Percentiles rank a stretch among this genome's conserved stretches.
Conservation (phyloP, 2,329 filamentous ascomycete species). For the Neofusicoccum ribis region DNA sequence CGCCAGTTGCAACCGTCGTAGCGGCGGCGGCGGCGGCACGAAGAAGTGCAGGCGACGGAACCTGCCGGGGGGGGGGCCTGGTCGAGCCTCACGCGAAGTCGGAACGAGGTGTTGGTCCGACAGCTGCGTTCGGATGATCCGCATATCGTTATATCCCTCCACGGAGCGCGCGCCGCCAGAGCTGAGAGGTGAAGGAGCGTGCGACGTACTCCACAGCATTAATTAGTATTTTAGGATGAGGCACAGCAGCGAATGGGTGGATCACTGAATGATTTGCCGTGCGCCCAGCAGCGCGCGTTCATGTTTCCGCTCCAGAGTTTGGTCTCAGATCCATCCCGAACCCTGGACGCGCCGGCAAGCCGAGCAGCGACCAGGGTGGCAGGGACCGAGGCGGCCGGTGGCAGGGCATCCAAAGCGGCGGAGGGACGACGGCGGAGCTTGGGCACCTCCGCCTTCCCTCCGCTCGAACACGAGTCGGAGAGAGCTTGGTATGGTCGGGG, state of each 20-base stretch:
- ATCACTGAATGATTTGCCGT: not conserved
- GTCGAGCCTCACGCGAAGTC: constrained; percentile 13
- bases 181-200: not conserved
- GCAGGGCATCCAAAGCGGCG: constrained; percentile 3
- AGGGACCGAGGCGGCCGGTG: not conserved
- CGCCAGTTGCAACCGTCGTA: not conserved
- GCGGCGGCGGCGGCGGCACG: constrained; percentile 9
- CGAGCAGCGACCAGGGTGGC: not conserved
- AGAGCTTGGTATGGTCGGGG: constrained; percentile 10
- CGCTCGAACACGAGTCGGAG: constrained; percentile 9
- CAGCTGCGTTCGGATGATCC: constrained; percentile 4
- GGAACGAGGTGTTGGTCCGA: constrained; percentile 13
- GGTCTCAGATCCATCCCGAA: not conserved
- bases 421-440: constrained; percentile 9
- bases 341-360: constrained; percentile 1
- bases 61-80: constrained; percentile 16
- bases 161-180: constrained; percentile 1
- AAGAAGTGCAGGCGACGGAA: constrained; percentile 5
- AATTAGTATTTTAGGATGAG: not conserved
- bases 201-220: not conserved
- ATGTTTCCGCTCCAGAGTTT: not conserved
- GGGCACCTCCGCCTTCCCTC: constrained; percentile 12
- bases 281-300: not conserved
- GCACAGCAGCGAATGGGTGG: constrained; percentile 5
- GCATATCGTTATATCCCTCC: constrained; percentile 16